Base-by-base conservation (phyloP, 805 yeast species). In the Ogataea wickerhamii region DNA sequence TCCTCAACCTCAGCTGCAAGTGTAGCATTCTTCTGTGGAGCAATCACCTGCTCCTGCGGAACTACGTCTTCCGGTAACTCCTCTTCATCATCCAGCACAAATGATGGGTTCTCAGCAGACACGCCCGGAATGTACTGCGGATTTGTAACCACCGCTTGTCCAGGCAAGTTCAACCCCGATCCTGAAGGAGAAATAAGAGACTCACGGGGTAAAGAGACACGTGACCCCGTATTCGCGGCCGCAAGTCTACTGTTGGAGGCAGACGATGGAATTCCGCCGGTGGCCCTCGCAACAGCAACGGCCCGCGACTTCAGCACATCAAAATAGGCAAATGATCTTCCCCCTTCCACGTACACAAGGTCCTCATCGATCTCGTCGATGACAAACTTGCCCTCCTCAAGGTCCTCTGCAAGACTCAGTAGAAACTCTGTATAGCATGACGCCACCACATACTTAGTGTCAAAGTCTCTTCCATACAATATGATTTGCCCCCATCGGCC, bases 401-500 rank as follows among this genome's bases (percentile, higher is more conserved):
- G 67, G 58, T 91, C 97, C 49, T 87, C 87, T 19, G 89, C 95
- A 58, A 88, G 81, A 36, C 74, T 73, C 38, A 88, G 67, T 37
- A 91, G 64, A 60, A 93, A 93, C 53, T 85, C 93, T 13, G 95
- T 95, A 82, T 95, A 91, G 39, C 82, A 83, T 35, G 78, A 76
- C 14, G 97, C 94, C 38, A 93, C 69, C 26, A 85, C 89, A 61
- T 76, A 87, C 59, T 91, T 91, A 26, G 84, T 78, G 65, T 91
- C 98, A 56, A 80, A 91, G 48, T 91, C 98, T 56, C 97, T 80
- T 27, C 98, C 98, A 61, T 86, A 91, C 38, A 89, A 56, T 45
- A 91, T 91, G 14, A 93, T 82, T 65, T 91, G 98, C 26, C 98
- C 98, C 75, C 84, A 79, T 41, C 68, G 71, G 31, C 96, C 96